phyloP scores from a whole-genome alignment of 1,139 yeast species.

The Kodamaea derodonti region DNA sequence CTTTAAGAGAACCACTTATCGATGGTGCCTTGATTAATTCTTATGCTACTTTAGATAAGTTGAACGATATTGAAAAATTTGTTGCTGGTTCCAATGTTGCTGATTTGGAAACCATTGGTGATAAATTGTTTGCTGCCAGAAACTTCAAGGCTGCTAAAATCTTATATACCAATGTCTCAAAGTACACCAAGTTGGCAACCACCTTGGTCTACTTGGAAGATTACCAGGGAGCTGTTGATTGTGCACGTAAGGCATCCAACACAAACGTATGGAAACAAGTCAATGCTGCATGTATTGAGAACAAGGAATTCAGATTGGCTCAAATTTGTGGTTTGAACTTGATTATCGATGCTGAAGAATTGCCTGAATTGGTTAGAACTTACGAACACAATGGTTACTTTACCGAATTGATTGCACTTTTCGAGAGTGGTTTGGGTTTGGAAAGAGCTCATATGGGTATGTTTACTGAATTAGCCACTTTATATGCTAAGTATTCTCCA shows the following conservation, averaged over 20 bases:
- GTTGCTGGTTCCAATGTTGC: conserved; percentile 90
- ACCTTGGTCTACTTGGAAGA: conserved; percentile 89
- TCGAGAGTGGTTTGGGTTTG: conserved; percentile 92
- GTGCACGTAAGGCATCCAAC: conserved; percentile 97
- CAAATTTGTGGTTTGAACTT: conserved; percentile 98
- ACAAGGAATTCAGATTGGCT: conserved; percentile 92
- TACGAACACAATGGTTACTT: conserved; percentile 91
- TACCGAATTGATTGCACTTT: conserved; percentile 83
- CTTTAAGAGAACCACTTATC: conserved; percentile 84
- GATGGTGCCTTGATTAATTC: conserved; percentile 90
- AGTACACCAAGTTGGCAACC: conserved; percentile 93
- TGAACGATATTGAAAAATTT: conserved; percentile 79
- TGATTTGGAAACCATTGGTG: conserved; percentile 88
- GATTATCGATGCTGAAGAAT: conserved; percentile 95
- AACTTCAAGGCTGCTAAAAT: conserved; percentile 93
- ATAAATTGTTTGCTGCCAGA: conserved; percentile 73
- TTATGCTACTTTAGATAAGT: conserved; percentile 74
- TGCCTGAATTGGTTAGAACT: conserved; percentile 81
- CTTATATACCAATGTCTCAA: conserved; percentile 80
- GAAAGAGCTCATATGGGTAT: conserved; percentile 99
- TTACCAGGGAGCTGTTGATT: conserved; percentile 95
- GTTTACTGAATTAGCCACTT: conserved; percentile 93
- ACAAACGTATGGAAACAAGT: conserved; percentile 96
- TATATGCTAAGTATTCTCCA: conserved; percentile 88
- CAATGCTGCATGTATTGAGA: conserved; percentile 92